These are phyloP conservation scores for Pseudogymnoascus sp. DNA, from an alignment of 2,329 filamentous ascomycete species.

Conservation along the genomic window DNA sequence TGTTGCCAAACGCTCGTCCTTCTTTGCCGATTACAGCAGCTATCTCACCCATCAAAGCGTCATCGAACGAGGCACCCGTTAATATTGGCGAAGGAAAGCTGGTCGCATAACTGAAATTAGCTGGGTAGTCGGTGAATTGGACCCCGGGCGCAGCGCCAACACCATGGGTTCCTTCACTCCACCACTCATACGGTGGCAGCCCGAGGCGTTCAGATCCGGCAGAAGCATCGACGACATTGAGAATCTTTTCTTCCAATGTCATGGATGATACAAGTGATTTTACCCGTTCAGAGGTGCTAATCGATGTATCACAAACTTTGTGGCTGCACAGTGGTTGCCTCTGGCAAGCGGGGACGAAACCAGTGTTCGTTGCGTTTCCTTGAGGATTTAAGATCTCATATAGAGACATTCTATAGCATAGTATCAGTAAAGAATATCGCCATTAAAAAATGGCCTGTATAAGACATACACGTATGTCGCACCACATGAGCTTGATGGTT, in stretches of 20 bases:
- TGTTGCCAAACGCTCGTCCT: constrained; percentile 56
- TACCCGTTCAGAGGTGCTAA: constrained; percentile 13
- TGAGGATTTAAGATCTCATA: neutral
- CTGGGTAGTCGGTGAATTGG: constrained; percentile 41
- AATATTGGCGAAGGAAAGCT: constrained; percentile 57
- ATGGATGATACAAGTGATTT: constrained; percentile 16
- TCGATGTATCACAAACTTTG: neutral
- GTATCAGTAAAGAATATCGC: neutral
- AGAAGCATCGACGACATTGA: constrained; percentile 10
- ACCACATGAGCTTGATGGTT: neutral
- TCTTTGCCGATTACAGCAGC: constrained; percentile 49
- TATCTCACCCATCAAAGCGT: constrained; percentile 48
- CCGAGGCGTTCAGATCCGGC: constrained; percentile 20
- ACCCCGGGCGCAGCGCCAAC: constrained; percentile 47
- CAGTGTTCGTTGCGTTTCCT: neutral
- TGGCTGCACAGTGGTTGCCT: neutral
- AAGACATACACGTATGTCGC: neutral
- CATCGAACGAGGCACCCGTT: constrained; percentile 55
- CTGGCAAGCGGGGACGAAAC: neutral
- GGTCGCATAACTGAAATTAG: constrained; percentile 49
- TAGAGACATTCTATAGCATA: neutral
- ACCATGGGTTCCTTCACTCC: constrained; percentile 55
- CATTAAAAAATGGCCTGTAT: neutral
- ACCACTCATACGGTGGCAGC: constrained; percentile 27
- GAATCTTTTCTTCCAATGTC: constrained; percentile 5